A percentile compares a stretch with the other conserved stretches of the same genome.
Conservation (phyloP, 495 filamentous ascomycete genomes). For the Staphylotrichum longicolle region DNA sequence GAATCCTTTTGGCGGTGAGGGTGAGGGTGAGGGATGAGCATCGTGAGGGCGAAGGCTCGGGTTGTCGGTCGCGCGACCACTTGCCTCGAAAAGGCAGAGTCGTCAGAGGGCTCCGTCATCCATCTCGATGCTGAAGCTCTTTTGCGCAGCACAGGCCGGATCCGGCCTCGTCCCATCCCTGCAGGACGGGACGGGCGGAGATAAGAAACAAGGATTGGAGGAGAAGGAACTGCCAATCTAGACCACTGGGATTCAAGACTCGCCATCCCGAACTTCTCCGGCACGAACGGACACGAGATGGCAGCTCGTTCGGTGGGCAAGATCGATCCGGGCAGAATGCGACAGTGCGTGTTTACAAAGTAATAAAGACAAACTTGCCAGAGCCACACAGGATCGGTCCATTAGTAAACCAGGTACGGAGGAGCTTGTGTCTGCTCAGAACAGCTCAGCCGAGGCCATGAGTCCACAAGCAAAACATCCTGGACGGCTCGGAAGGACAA, state of each 20-base stretch:
- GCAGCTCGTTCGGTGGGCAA: no score
- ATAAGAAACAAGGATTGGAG: neutral
- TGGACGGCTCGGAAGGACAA: constrained; percentile 28
- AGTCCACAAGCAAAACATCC: no score
- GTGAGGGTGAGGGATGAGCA: no score
- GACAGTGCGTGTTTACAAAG: no score
- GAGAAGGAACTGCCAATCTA: neutral
- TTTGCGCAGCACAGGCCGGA: no score
- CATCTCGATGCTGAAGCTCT: no score
- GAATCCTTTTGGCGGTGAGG: neutral
- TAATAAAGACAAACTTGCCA: neutral
- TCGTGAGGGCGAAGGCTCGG: neutral
- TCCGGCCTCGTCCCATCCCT: neutral
- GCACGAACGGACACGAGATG: no score
- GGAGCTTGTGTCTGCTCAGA: no score
- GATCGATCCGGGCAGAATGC: no score
- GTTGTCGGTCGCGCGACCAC: constrained; percentile 9
- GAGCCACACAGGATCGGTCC: neutral
- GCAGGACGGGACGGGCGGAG: constrained; percentile 1
- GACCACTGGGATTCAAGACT: neutral
- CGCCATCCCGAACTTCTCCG: constrained; percentile 3
- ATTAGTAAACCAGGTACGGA: neutral
- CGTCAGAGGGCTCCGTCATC: no score
- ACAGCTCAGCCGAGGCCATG: no score
- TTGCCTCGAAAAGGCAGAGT: neutral